These are phyloP conservation scores for Lactarius akahatsu DNA, from an alignment of 768 basidiomycete species.

Conservation along the genomic window DNA sequence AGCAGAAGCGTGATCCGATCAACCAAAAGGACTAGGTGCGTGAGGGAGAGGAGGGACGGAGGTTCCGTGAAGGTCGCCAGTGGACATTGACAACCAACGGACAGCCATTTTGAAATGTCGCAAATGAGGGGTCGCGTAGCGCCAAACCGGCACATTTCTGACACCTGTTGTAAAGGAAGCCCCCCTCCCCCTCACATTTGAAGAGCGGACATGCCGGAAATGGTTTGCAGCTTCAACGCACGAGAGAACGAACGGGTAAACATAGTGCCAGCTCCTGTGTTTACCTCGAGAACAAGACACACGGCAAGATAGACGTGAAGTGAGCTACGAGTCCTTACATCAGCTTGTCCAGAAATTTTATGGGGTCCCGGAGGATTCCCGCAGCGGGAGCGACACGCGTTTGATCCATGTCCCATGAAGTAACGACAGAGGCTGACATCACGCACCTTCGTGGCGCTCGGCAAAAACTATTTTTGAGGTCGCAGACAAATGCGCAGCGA, in stretches of 20 bases:
- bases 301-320: neutral
- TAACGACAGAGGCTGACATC: neutral
- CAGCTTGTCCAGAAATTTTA: neutral
- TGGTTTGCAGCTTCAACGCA: neutral
- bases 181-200: neutral
- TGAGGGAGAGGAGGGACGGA: neutral
- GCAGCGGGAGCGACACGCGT: neutral
- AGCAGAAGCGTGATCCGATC: constrained; percentile 6
- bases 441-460: constrained; percentile 4
- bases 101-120: constrained; percentile 2
- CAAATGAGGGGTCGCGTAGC: constrained; percentile 3
- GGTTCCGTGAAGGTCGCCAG: neutral
- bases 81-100: neutral
- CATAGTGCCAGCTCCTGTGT: neutral
- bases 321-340: neutral
- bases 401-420: constrained; percentile 2
- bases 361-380: neutral
- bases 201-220: neutral
- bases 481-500: neutral
- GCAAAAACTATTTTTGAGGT: neutral
- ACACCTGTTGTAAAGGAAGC: neutral
- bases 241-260: neutral
- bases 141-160: neutral
- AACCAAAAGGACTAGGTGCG: neutral
- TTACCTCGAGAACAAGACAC: neutral